These are phyloP conservation scores for Neurospora discreta DNA, from an alignment of 495 filamentous ascomycete species.

Conservation along the genomic window DNA sequence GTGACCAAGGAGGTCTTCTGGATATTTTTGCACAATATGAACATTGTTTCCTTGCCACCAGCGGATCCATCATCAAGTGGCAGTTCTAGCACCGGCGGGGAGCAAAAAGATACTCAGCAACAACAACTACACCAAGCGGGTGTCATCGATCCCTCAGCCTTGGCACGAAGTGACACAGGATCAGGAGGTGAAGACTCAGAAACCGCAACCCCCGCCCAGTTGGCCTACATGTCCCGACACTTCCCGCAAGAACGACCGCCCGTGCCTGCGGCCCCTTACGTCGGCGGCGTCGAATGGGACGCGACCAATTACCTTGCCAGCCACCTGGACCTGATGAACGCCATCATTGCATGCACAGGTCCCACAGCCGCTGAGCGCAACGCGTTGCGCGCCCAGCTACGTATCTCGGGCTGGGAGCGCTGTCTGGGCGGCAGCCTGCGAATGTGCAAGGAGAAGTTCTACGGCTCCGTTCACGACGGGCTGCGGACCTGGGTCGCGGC, in stretches of 20 bases:
- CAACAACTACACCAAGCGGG: neutral
- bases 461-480: slow-evolving; percentile 78
- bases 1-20: slow-evolving; percentile 98
- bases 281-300: slow-evolving; percentile 98
- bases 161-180: neutral
- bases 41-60: slow-evolving; percentile 60
- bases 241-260: slow-evolving; percentile 85
- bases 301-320: slow-evolving; percentile 90
- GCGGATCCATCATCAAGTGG: slow-evolving; percentile 14
- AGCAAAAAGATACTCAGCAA: neutral
- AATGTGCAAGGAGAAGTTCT: slow-evolving; percentile 96
- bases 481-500: slow-evolving; percentile 85
- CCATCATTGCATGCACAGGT: slow-evolving; percentile 66
- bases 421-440: slow-evolving; percentile 72
- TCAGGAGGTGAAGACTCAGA: slow-evolving; percentile 9
- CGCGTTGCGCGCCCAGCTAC: slow-evolving; percentile 59
- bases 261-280: slow-evolving; percentile 89
- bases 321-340: slow-evolving; percentile 89
- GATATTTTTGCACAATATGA: slow-evolving; percentile 94
- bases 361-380: slow-evolving; percentile 66
- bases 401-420: slow-evolving; percentile 84
- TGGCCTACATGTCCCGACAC: slow-evolving; percentile 53
- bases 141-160: neutral
- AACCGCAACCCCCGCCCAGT: slow-evolving; percentile 15
- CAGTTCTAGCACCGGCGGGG: neutral